phyloP scores from a whole-genome alignment of 2,329 filamentous ascomycete species.

The Septoria petroselini region DNA sequence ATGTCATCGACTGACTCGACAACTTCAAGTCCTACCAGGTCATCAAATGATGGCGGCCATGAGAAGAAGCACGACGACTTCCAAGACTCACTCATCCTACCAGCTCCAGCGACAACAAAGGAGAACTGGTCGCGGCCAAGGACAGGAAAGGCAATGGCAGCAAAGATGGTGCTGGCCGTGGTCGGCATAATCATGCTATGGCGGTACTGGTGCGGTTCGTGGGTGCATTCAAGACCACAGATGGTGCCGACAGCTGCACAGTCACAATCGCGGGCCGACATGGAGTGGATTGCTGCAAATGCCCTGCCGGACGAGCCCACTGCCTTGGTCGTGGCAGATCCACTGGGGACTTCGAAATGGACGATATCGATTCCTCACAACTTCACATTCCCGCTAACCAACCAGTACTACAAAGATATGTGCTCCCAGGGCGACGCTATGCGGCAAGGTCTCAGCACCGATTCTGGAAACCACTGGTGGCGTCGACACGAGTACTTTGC shows the following conservation, averaged over 20 bases:
- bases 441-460: slow-evolving; percentile 35
- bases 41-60: slow-evolving; percentile 62
- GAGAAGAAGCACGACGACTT: slow-evolving; percentile 51
- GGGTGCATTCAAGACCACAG: not conserved
- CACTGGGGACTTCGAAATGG: slow-evolving; percentile 66
- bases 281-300: slow-evolving; percentile 64
- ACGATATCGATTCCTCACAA: slow-evolving; percentile 73
- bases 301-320: slow-evolving; percentile 68
- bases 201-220: slow-evolving; percentile 19
- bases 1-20: slow-evolving; percentile 59
- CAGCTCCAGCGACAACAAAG: slow-evolving; percentile 28
- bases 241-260: not conserved
- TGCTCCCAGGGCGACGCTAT: slow-evolving; percentile 55
- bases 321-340: slow-evolving; percentile 67
- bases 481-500: slow-evolving; percentile 56
- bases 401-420: slow-evolving; percentile 66
- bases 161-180: slow-evolving; percentile 18
- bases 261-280: slow-evolving; percentile 43
- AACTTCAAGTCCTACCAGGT: slow-evolving; percentile 68
- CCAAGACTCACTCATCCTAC: slow-evolving; percentile 26
- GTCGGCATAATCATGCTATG: slow-evolving; percentile 23
- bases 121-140: slow-evolving; percentile 18
- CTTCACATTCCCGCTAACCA: slow-evolving; percentile 63
- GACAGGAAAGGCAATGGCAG: slow-evolving; percentile 17
- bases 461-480: slow-evolving; percentile 43